phyloP scores from a whole-genome alignment of 805 yeast species.

The Wickerhamiella kurtzmanii region DNA sequence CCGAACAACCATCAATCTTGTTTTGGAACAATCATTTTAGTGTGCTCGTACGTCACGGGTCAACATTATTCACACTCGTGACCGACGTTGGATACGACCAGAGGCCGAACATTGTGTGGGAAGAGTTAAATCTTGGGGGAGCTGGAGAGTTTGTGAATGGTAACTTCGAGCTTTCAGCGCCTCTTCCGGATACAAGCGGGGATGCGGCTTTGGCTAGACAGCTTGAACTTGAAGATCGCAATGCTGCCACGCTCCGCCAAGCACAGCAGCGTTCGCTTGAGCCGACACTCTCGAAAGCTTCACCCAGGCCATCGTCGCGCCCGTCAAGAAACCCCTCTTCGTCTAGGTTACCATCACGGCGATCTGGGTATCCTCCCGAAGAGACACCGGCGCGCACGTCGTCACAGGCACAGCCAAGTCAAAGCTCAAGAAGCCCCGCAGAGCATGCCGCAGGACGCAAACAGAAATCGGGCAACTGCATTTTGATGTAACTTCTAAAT shows the following conservation, averaged over 20 bases:
- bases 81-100: conserved; percentile 56
- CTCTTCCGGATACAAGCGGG: conserved; percentile 9
- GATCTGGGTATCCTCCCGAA: too few relatives aligned
- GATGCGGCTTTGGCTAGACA: conserved; percentile 24
- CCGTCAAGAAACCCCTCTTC: not conserved
- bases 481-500: too few relatives aligned
- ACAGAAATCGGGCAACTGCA: too few relatives aligned
- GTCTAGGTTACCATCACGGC: too few relatives aligned
- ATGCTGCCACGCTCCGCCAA: not conserved
- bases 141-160: conserved; percentile 63
- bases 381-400: too few relatives aligned
- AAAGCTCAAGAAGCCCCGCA: too few relatives aligned
- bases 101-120: conserved; percentile 61
- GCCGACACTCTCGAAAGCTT: not conserved
- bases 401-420: too few relatives aligned
- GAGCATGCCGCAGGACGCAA: too few relatives aligned
- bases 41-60: conserved; percentile 38
- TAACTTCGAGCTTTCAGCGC: conserved; percentile 34
- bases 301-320: not conserved
- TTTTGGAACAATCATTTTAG: conserved; percentile 86
- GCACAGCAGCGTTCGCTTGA: not conserved
- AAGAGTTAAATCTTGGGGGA: conserved; percentile 57
- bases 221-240: conserved; percentile 21
- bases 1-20: conserved; percentile 45
- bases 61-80: conserved; percentile 47